Evolutionary conservation across 2,329 filamentous ascomycete genomes (phyloP), one percentile per base, ranked within the genome.

Genomic region (Fusarium buxicola): DNA sequence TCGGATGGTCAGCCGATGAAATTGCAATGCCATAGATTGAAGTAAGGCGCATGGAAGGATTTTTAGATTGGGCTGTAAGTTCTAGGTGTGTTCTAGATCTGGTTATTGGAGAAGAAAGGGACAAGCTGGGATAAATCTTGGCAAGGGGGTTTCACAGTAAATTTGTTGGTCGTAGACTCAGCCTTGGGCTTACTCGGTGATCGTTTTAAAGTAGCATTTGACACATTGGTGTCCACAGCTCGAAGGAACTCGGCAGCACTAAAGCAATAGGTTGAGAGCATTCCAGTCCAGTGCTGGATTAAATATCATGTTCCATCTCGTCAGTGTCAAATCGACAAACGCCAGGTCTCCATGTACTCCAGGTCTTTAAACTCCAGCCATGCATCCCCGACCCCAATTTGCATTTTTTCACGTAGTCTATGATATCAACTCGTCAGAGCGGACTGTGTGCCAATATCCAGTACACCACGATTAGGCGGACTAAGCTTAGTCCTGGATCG

Each of bases 401-500:
- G 21, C n/a, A 21, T 35, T 45, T 43, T 15, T 10, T 15, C 9
- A 34, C 35, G 25, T 13, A 32, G 21, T 27, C 28, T 36, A 36
- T 63, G 15, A 40, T 44, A 35, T 38, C 30, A 41, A 45, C 13
- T 11, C 21, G n/a, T n/a, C n/a, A n/a, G n/a, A n/a, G n/a, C n/a
- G n/a, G n/a, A n/a, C n/a, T n/a, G n/a, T n/a, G n/a, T n/a, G n/a
- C n/a, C n/a, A n/a, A n/a, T n/a, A n/a, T n/a, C n/a, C n/a, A n/a
- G n/a, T n/a, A n/a, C n/a, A n/a, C n/a, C n/a, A n/a, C n/a, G n/a
- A n/a, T n/a, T n/a, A n/a, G n/a, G n/a, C n/a, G n/a, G n/a, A n/a
- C n/a, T n/a, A n/a, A n/a, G n/a, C n/a, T n/a, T 48, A 67, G n/a
- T 66, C 44, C 18, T 49, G 45, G 18, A 69, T 63, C 8, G 60